Evolutionary conservation across 805 yeast genomes (phyloP).

Genomic region (Lachancea thermotolerans): DNA sequence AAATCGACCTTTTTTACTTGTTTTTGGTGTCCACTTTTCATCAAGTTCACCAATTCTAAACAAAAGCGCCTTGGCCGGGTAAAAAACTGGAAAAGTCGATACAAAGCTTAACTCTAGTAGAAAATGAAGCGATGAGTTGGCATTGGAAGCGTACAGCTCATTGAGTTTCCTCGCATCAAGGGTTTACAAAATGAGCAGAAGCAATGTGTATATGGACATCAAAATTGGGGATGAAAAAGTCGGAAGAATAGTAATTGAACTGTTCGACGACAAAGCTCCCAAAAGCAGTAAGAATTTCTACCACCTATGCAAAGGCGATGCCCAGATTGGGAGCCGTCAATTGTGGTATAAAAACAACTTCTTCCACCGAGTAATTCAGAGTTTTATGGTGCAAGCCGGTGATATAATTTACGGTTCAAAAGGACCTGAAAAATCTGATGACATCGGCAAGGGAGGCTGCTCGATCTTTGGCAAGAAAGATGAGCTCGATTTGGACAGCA

Average conservation of each 20-base stretch:
- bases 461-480: conserved; percentile 34
- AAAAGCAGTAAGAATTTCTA: conserved; percentile 46
- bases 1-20: too few species aligned
- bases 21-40: too few species aligned
- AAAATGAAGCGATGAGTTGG: too few species aligned
- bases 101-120: too few species aligned
- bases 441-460: conserved; percentile 40
- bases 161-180: neutral
- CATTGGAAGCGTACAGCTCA: too few species aligned
- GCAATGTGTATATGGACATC: conserved; percentile 45
- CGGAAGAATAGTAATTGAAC: conserved; percentile 59
- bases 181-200: neutral
- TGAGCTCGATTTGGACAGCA: conserved; percentile 5
- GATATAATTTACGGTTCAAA: conserved; percentile 41
- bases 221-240: conserved; percentile 34
- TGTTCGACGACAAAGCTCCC: conserved; percentile 48
- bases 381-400: conserved; percentile 68
- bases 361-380: conserved; percentile 60
- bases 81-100: too few species aligned
- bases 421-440: conserved; percentile 16
- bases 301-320: conserved; percentile 38
- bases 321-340: conserved; percentile 17
- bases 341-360: conserved; percentile 38
- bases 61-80: too few species aligned
- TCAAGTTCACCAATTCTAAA: too few species aligned